These are phyloP conservation scores for Tetrapisispora phaffii DNA, from an alignment of 805 yeast species.

Conservation along the genomic window DNA sequence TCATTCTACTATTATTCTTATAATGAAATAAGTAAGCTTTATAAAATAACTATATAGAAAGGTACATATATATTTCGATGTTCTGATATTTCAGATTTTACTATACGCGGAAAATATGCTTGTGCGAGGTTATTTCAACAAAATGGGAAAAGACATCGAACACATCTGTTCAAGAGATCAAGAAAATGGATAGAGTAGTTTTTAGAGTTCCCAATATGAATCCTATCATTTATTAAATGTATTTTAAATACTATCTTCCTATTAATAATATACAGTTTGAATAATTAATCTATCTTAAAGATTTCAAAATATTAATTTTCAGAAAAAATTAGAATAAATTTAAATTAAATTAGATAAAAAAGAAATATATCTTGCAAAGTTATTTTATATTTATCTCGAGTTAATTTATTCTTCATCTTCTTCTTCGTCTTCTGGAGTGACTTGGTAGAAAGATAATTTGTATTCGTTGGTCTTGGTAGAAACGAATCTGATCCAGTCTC, in stretches of 20 bases:
- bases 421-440: slow-evolving; percentile 90
- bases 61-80: no score
- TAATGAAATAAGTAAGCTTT: no score
- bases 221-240: neutral
- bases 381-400: slow-evolving; percentile 1
- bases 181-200: neutral
- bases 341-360: slow-evolving; percentile 2
- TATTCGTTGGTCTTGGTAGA: slow-evolving; percentile 91
- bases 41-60: no score
- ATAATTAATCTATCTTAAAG: neutral
- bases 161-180: no score
- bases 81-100: neutral
- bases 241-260: neutral
- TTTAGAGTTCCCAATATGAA: neutral
- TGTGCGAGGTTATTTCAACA: no score
- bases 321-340: neutral
- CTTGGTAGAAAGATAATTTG: slow-evolving; percentile 98
- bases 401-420: slow-evolving; percentile 43
- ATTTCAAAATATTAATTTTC: neutral
- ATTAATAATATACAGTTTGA: slow-evolving; percentile 1
- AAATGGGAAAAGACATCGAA: neutral
- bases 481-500: slow-evolving; percentile 99
- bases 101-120: neutral
- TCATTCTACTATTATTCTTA: no score
- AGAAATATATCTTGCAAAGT: neutral